A percentile compares a stretch with the other conserved stretches of the same genome.
Conservation (phyloP, 257 asterid species). For the Solanum acaule region DNA sequence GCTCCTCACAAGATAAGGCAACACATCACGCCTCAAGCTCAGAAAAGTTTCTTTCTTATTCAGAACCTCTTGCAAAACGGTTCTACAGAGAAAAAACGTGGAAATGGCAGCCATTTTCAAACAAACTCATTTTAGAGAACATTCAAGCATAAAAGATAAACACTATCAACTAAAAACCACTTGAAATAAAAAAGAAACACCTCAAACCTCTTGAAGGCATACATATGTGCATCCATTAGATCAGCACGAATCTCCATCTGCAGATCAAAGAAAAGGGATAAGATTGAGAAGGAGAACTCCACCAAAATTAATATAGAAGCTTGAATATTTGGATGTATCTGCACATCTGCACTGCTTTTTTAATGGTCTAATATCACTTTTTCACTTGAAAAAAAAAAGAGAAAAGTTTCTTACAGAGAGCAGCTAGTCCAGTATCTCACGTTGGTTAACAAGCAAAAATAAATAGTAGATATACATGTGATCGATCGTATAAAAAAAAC, state of each 20-base stretch:
- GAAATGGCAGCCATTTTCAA: slow-evolving; percentile 4
- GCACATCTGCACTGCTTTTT: background rate
- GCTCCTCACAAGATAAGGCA: slow-evolving; percentile 89
- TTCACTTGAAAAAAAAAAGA: background rate
- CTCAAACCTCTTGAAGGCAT: slow-evolving; percentile 94
- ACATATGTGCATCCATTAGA: slow-evolving; percentile 98
- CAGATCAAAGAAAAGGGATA: slow-evolving; percentile 9
- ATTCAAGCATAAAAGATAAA: background rate
- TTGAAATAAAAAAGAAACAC: slow-evolving; percentile 13
- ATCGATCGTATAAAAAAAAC: background rate
- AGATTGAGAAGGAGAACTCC: background rate
- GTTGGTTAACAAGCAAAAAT: background rate
- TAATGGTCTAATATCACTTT: background rate
- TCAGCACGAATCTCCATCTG: slow-evolving; percentile 95
- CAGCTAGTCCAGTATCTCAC: background rate
- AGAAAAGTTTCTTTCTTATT: slow-evolving; percentile 64
- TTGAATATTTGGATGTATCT: background rate
- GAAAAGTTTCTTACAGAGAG: background rate
- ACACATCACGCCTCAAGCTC: slow-evolving; percentile 80
- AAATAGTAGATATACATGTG: background rate
- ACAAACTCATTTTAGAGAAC: background rate
- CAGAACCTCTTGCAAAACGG: slow-evolving; percentile 77
- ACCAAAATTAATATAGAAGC: background rate
- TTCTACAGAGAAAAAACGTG: slow-evolving; percentile 29
- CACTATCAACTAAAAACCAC: background rate